A percentile compares a stretch with the other conserved stretches of the same genome.
These are phyloP conservation scores for Imleria badia DNA, from an alignment of 768 basidiomycete species.

Conservation along the genomic window DNA sequence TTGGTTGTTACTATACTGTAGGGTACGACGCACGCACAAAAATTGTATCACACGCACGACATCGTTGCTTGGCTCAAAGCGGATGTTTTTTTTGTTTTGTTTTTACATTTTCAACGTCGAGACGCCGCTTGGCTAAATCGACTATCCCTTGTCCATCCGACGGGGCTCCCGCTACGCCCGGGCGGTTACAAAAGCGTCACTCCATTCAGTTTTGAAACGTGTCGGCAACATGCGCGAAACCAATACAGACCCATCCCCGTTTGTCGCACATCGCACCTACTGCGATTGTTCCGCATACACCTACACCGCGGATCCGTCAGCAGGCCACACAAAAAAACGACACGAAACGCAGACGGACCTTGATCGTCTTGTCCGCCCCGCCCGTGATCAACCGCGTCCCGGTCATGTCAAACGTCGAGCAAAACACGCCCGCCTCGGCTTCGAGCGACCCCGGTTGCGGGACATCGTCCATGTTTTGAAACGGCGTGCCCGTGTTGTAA, in stretches of 20 bases:
- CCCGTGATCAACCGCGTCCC: constrained; percentile 94
- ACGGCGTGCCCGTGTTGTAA: constrained; percentile 89
- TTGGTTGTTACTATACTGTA: background rate
- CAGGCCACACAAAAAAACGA: too few species aligned
- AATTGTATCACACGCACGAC: background rate
- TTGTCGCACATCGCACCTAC: constrained; percentile 24
- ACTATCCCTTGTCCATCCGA: too few species aligned
- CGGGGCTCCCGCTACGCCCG: too few species aligned
- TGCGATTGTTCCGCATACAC: constrained; percentile 73
- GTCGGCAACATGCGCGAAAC: background rate
- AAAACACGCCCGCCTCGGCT: constrained; percentile 95
- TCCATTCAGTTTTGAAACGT: background rate
- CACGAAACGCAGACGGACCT: constrained; percentile 53
- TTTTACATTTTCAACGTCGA: too few species aligned
- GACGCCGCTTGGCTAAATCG: too few species aligned
- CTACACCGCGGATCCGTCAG: constrained; percentile 12
- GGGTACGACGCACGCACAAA: background rate
- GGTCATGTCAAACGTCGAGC: constrained; percentile 94
- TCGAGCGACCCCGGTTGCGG: constrained; percentile 98
- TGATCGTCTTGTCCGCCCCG: constrained; percentile 98
- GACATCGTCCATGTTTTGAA: constrained; percentile 91
- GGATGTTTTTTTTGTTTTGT: too few species aligned
- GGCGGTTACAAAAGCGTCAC: too few species aligned
- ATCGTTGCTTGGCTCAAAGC: too few species aligned
- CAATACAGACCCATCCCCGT: too few species aligned